A percentile compares a stretch with the other conserved stretches of the same genome.
Evolutionary conservation across 306 rosid species (phyloP).

Genomic region (Pyrus betulifolia): DNA sequence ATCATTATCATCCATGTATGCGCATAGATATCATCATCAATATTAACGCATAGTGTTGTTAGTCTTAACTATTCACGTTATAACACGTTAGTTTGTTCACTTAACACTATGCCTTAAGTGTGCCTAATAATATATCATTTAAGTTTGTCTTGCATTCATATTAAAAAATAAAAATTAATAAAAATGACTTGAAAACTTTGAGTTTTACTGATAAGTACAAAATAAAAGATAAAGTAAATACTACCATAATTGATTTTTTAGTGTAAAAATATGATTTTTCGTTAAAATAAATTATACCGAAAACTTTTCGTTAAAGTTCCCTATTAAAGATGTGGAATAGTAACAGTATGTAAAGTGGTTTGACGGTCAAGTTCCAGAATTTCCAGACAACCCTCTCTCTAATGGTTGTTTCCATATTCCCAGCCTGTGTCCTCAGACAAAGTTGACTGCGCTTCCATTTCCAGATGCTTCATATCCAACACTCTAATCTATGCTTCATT

Average conservation of each 20-base stretch:
- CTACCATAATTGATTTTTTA: too few relatives aligned
- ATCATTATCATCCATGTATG: neutral
- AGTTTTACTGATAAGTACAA: too few relatives aligned
- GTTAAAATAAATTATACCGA: fast-evolving
- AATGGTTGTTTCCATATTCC: conserved; percentile 6
- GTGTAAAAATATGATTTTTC: too few relatives aligned
- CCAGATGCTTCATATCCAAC: neutral
- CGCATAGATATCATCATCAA: neutral
- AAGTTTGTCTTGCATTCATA: neutral
- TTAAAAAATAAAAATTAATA: too few relatives aligned
- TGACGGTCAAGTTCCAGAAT: neutral
- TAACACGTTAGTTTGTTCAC: neutral
- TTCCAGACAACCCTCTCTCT: neutral
- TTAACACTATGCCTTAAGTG: neutral
- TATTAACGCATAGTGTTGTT: too few relatives aligned
- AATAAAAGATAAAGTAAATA: too few relatives aligned
- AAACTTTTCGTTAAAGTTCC: too few relatives aligned
- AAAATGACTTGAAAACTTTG: too few relatives aligned
- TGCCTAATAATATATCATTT: neutral
- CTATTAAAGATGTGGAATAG: neutral
- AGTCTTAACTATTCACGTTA: too few relatives aligned
- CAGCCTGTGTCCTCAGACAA: conserved; percentile 40
- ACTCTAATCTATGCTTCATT: neutral
- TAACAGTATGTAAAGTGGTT: neutral
- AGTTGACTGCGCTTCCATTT: conserved; percentile 22